phyloP scores from a whole-genome alignment of 1,284 basidiomycete genomes.

The Anthracocystis walkeri region DNA sequence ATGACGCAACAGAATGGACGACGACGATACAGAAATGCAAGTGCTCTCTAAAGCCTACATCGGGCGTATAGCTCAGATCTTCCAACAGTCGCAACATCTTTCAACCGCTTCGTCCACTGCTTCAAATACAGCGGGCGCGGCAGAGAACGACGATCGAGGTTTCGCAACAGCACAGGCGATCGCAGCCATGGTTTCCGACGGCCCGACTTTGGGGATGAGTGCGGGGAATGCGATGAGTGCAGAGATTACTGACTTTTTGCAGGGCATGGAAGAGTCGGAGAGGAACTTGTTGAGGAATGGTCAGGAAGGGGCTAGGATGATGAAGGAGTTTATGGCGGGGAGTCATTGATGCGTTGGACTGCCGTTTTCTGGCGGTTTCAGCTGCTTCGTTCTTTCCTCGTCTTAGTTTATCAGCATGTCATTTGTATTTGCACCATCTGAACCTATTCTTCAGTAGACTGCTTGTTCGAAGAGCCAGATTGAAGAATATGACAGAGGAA shows the following conservation, averaged over 20 bases:
- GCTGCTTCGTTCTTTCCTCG: neutral
- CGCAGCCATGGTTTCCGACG: conserved; percentile 51
- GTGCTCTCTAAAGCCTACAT: conserved; percentile 62
- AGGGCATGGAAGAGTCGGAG: conserved; percentile 62
- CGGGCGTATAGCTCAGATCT: conserved; percentile 57
- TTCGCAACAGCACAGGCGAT: conserved; percentile 44
- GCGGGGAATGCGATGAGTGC: conserved; percentile 49
- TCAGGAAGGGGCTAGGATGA: conserved; percentile 49
- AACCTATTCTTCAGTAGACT: too few species aligned
- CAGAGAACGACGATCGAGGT: conserved; percentile 19
- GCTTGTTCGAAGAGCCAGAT: neutral
- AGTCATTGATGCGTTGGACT: conserved; percentile 9
- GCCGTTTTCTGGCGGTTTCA: neutral
- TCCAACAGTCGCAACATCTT: conserved; percentile 60
- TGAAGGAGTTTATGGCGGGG: conserved; percentile 50
- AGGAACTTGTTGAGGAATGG: conserved; percentile 37
- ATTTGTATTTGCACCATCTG: conserved; percentile 19
- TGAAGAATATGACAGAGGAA: neutral
- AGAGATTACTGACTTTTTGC: conserved; percentile 61
- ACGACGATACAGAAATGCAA: conserved; percentile 53
- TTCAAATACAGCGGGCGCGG: conserved; percentile 1
- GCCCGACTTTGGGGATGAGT: conserved; percentile 48
- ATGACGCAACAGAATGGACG: conserved; percentile 47
- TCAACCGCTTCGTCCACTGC: conserved; percentile 25
- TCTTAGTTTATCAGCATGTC: neutral